Percentiles rank a stretch among this genome's conserved stretches.
These are phyloP conservation scores for Populus hybrid DNA, from an alignment of 441 rosid species.

Conservation along the genomic window DNA sequence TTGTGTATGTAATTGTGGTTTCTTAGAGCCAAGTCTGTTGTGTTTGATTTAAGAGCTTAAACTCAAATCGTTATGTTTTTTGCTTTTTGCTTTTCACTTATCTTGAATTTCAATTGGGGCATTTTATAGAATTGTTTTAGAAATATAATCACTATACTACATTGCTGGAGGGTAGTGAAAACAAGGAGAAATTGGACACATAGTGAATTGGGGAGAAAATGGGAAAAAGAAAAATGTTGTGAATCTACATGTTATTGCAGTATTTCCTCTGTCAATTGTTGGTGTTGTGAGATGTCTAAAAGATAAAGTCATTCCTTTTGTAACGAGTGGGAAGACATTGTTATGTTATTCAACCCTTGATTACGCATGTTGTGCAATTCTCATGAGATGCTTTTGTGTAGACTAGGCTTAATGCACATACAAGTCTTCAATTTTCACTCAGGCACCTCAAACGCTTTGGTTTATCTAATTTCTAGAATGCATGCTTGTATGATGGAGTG, in stretches of 20 bases:
- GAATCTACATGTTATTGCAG: neutral
- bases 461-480: neutral
- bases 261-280: neutral
- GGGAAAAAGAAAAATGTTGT: neutral
- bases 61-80: too few relatives aligned
- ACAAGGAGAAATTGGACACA: neutral
- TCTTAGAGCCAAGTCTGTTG: neutral
- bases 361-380: neutral
- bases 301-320: neutral
- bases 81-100: neutral
- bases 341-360: neutral
- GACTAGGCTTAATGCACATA: neutral
- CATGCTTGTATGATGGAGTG: neutral
- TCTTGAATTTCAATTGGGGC: neutral
- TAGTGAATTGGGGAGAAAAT: neutral
- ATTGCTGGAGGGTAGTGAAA: neutral
- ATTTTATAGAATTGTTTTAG: neutral
- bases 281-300: neutral
- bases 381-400: neutral
- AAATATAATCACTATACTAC: neutral
- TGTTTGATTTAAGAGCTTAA: neutral
- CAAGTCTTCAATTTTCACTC: neutral
- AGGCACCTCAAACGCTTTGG: neutral
- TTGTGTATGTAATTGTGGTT: neutral
- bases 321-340: neutral